phyloP scores from a whole-genome alignment of 73 alveolate species.

The Paramecium sonneborni region DNA sequence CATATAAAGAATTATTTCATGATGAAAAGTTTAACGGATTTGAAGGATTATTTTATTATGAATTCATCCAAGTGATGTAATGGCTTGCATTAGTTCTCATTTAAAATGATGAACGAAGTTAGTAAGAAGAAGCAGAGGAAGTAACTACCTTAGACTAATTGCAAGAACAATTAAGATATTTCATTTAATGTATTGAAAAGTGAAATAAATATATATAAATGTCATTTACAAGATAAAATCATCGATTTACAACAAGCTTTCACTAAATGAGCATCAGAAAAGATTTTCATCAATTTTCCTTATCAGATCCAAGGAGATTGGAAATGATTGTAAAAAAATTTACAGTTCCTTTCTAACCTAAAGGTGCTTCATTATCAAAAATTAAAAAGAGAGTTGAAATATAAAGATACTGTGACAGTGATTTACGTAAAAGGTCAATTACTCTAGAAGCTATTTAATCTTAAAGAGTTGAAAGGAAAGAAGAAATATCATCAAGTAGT shows the following conservation, averaged over 20 bases:
- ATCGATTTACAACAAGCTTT: neutral
- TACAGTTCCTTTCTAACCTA: neutral
- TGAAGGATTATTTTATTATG: conserved; percentile 65
- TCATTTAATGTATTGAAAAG: conserved; percentile 25
- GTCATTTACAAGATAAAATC: neutral
- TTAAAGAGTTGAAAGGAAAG: neutral
- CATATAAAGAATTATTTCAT: conserved; percentile 44
- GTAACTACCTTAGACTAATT: neutral
- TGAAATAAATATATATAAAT: neutral
- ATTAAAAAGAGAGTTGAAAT: neutral
- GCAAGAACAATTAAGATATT: neutral
- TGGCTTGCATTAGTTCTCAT: conserved; percentile 60
- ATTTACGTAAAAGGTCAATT: neutral
- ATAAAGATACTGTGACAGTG: neutral
- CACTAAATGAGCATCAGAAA: neutral
- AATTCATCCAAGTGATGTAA: conserved; percentile 60
- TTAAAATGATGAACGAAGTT: conserved; percentile 38
- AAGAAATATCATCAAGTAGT: neutral
- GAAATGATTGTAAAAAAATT: neutral
- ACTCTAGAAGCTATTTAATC: neutral
- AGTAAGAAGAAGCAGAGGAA: conserved; percentile 49
- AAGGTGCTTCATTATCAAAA: conserved; percentile 5
- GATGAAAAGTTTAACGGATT: conserved; percentile 63
- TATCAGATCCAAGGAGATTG: neutral
- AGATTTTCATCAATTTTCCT: neutral